Conservation (phyloP, 148 eudicot genomes). For the Vaccinium myrtillus region DNA sequence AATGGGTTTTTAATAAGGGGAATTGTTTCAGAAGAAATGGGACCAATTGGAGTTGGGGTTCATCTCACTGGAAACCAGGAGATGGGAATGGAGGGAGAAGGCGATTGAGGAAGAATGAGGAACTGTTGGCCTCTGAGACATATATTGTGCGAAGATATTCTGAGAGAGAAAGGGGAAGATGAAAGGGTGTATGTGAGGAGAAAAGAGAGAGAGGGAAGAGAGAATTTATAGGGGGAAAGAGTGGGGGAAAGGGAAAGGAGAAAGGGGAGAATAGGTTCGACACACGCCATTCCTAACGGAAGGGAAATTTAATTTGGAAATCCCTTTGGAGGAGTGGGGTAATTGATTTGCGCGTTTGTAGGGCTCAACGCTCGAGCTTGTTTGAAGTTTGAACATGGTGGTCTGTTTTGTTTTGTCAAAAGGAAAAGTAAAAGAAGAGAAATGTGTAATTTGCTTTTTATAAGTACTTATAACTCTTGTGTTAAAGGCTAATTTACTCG, state of each 20-base stretch:
- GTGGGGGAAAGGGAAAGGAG: not conserved
- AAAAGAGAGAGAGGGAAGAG: too few species aligned
- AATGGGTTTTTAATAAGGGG: not conserved
- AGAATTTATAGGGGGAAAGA: not conserved
- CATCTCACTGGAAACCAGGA: constrained; percentile 16
- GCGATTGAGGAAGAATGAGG: constrained; percentile 42
- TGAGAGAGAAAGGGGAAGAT: not conserved
- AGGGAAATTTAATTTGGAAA: too few species aligned
- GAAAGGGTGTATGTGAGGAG: not conserved
- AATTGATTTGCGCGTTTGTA: too few species aligned
- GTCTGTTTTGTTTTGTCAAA: too few species aligned
- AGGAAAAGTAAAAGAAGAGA: too few species aligned
- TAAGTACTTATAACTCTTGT: too few species aligned
- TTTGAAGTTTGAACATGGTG: too few species aligned
- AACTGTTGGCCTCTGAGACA: constrained; percentile 77
- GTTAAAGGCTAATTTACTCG: too few species aligned
- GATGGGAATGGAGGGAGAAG: constrained; percentile 26
- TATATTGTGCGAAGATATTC: constrained; percentile 20
- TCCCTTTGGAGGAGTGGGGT: too few species aligned
- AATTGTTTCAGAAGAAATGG: not conserved
- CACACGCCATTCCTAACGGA: constrained; percentile 4
- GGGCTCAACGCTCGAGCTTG: too few species aligned
- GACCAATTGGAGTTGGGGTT: constrained; percentile 36
- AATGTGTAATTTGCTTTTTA: too few species aligned
- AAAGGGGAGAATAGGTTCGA: not conserved